These are phyloP conservation scores for Stenogyne calaminthoides DNA, from an alignment of 305 asterid species.

Conservation along the genomic window DNA sequence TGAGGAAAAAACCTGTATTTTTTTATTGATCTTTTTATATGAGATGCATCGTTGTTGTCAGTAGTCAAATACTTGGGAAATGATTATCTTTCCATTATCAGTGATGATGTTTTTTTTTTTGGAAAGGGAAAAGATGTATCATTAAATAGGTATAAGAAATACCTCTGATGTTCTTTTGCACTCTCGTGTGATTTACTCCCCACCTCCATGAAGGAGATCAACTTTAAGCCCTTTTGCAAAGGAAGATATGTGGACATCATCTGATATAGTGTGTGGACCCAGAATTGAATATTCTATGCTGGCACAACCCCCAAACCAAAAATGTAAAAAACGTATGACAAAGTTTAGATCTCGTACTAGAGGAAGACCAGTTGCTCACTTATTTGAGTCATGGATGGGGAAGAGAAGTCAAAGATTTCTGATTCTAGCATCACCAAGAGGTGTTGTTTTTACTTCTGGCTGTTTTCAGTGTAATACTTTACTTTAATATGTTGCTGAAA, in stretches of 20 bases:
- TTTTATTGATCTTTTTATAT: background rate
- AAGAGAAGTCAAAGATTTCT: conserved; percentile 35
- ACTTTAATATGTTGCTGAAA: conserved; percentile 64
- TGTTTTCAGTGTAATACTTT: conserved; percentile 27
- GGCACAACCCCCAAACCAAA: conserved; percentile 47
- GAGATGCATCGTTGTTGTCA: conserved; percentile 11
- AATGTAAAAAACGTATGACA: conserved; percentile 38
- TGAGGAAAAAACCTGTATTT: conserved; percentile 3
- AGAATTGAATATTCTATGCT: conserved; percentile 48
- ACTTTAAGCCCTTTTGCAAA: conserved; percentile 45
- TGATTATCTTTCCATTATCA: background rate
- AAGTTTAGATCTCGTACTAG: conserved; percentile 43
- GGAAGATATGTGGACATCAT: conserved; percentile 75
- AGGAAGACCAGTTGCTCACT: conserved; percentile 46
- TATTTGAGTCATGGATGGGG: conserved; percentile 43
- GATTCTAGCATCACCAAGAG: conserved; percentile 49
- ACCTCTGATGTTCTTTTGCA: conserved; percentile 12
- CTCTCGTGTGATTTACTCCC: conserved; percentile 24
- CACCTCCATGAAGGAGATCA: conserved; percentile 36
- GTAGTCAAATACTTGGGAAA: background rate
- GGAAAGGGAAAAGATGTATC: too few species aligned
- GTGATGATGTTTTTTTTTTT: background rate
- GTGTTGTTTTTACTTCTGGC: conserved; percentile 49
- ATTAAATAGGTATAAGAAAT: too few species aligned
- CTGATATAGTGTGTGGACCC: conserved; percentile 59